Conservation (phyloP, 1,284 basidiomycete genomes). For the Moesziomyces sp. region DNA sequence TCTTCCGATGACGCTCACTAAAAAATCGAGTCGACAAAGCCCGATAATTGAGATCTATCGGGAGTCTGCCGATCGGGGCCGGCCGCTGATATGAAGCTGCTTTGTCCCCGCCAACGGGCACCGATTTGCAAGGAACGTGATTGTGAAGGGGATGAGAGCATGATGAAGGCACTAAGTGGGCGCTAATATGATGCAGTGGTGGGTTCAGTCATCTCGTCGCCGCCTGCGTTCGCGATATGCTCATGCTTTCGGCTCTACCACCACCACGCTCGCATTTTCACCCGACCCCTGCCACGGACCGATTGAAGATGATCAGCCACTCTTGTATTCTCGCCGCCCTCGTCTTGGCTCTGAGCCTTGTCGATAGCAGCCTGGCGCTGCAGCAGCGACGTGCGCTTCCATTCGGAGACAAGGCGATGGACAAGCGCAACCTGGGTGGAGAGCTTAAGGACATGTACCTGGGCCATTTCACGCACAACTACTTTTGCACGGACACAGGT, state of each 20-base stretch:
- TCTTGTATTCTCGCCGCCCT: not conserved
- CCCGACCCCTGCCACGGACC: too few relatives aligned
- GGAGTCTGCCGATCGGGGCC: not conserved
- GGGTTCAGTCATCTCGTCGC: too few relatives aligned
- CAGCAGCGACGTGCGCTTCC: conserved; percentile 7
- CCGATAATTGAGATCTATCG: not conserved
- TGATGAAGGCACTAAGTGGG: too few relatives aligned
- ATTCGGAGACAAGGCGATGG: not conserved
- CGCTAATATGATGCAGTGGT: too few relatives aligned
- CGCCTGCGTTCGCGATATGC: too few relatives aligned
- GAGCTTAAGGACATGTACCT: conserved; percentile 40
- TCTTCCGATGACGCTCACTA: not conserved
- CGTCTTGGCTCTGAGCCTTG: not conserved
- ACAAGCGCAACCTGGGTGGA: conserved; percentile 35
- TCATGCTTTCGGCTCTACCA: not conserved
- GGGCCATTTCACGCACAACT: conserved; percentile 27
- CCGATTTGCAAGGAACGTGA: too few relatives aligned
- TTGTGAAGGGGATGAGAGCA: too few relatives aligned
- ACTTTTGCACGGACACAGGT: conserved; percentile 31
- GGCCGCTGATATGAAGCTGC: too few relatives aligned
- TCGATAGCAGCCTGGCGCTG: not conserved
- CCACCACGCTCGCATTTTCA: not conserved
- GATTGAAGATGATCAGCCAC: not conserved
- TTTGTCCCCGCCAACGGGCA: too few relatives aligned
- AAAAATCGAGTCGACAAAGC: not conserved